Conservation (phyloP, 495 filamentous ascomycete genomes). For the Neurospora pannonica region DNA sequence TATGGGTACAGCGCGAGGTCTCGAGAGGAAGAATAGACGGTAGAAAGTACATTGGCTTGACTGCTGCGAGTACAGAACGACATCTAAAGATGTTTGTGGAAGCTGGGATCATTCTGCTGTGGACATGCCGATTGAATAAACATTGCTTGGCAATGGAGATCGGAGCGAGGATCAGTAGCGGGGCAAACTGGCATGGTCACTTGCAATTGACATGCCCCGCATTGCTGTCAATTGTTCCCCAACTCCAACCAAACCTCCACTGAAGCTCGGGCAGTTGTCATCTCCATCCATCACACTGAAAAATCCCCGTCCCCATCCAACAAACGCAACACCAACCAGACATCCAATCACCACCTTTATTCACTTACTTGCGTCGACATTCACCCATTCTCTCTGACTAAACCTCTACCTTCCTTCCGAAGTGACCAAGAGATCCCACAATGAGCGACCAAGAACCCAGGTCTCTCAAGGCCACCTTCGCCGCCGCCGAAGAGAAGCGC, state of each 20-base stretch:
- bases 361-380: neutral
- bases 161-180: neutral
- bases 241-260: neutral
- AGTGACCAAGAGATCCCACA: neutral
- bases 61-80: neutral
- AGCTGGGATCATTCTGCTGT: neutral
- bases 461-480: constrained; percentile 35
- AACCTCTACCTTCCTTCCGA: neutral
- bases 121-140: neutral
- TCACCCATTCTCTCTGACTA: neutral
- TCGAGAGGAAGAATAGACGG: neutral
- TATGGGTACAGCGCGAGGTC: neutral
- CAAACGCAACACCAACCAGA: neutral
- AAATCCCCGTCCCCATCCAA: neutral
- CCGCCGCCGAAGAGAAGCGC: constrained; percentile 45
- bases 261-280: neutral
- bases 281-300: neutral
- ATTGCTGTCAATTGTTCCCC: neutral
- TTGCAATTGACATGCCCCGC: neutral
- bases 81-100: neutral
- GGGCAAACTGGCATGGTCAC: neutral
- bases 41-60: neutral
- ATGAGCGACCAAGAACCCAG: constrained; percentile 25
- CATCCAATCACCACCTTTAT: neutral
- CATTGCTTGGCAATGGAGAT: neutral